Conservation (phyloP, 208 protist genomes). For the Blastocrithidia nonstop region DNA sequence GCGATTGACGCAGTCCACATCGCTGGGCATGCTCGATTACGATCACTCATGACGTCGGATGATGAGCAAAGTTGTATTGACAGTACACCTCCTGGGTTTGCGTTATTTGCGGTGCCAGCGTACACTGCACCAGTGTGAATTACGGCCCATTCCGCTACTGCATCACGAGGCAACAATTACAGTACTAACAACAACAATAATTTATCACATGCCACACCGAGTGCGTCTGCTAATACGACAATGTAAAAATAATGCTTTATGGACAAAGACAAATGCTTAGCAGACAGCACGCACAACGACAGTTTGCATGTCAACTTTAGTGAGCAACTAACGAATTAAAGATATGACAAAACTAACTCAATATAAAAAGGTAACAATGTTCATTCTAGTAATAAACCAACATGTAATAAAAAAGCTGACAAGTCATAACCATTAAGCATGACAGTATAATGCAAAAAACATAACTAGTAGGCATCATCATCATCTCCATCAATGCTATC, state of each 20-base stretch:
- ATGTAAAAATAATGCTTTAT: too few species aligned
- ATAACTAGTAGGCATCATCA: too few species aligned
- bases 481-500: too few species aligned
- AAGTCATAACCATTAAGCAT: too few species aligned
- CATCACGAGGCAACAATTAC: background rate
- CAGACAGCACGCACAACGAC: too few species aligned
- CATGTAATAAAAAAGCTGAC: too few species aligned
- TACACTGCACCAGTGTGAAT: conserved; percentile 66
- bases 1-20: conserved; percentile 50
- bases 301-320: too few species aligned
- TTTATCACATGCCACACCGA: too few species aligned
- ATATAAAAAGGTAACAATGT: background rate
- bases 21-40: conserved; percentile 26
- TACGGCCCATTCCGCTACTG: conserved; percentile 6
- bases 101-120: conserved; percentile 66
- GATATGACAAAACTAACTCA: background rate
- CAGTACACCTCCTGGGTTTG: conserved; percentile 37
- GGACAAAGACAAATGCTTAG: too few species aligned
- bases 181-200: too few species aligned
- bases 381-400: background rate
- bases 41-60: conserved; percentile 26
- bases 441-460: too few species aligned
- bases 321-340: background rate
- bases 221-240: too few species aligned
- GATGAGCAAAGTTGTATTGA: conserved; percentile 59